Evolutionary conservation across 305 asterid species (phyloP).

Genomic region (Petunia hybrid): DNA sequence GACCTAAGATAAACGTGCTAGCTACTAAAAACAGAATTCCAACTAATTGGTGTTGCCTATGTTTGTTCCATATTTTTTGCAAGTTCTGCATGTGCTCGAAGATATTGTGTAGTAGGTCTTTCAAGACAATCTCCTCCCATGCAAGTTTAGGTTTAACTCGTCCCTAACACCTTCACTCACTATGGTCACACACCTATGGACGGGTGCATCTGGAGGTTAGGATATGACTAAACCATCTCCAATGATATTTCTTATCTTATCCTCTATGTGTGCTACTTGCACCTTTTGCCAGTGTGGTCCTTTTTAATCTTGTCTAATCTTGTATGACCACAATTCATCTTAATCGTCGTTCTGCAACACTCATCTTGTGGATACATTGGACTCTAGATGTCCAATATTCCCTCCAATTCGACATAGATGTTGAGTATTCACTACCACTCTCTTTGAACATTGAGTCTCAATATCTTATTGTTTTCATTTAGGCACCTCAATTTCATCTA

Average conservation of each 20-base stretch:
- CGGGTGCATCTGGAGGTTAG: too few species aligned
- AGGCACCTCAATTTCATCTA: not conserved
- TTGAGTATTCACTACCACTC: not conserved
- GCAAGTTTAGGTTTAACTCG: too few species aligned
- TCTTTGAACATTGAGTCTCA: not conserved
- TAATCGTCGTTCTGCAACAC: not conserved
- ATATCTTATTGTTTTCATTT: not conserved
- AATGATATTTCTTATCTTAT: not conserved
- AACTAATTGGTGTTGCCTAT: too few species aligned
- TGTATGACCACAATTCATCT: not conserved
- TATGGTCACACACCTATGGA: too few species aligned
- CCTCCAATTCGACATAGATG: not conserved
- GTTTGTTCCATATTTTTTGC: too few species aligned
- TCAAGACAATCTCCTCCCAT: too few species aligned
- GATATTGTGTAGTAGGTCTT: too few species aligned
- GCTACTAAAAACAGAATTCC: too few species aligned
- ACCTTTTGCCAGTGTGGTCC: not conserved
- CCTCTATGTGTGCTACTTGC: not conserved
- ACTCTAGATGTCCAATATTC: not conserved
- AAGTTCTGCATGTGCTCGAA: too few species aligned
- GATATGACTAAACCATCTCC: too few species aligned
- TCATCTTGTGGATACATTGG: not conserved
- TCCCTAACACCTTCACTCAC: too few species aligned
- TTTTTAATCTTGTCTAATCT: not conserved
- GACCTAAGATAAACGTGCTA: too few species aligned